Evolutionary conservation across 106 monocot species (phyloP).

Genomic region (Dendrobium chrysotoxum): DNA sequence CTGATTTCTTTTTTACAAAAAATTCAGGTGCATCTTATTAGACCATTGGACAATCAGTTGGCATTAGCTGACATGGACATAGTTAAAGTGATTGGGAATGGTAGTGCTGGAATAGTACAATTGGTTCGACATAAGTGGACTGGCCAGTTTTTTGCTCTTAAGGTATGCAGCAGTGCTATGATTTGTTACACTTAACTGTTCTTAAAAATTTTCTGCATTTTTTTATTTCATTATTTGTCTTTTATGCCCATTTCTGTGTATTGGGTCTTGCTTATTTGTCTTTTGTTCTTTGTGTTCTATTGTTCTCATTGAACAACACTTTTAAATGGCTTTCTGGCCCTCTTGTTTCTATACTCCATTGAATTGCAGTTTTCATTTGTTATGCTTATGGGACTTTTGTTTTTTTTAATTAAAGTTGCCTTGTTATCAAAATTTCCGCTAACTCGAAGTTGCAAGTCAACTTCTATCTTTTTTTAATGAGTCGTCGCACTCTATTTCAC

Average conservation of each 20-base stretch:
- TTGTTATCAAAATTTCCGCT: neutral
- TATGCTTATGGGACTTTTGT: neutral
- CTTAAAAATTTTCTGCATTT: too few relatives aligned
- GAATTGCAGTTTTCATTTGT: neutral
- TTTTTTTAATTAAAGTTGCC: neutral
- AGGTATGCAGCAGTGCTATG: conserved; percentile 34
- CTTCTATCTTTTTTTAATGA: neutral
- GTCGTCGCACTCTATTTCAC: neutral
- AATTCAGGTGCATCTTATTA: conserved; percentile 52
- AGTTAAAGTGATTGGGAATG: conserved; percentile 83
- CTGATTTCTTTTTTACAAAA: neutral
- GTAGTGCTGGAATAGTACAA: conserved; percentile 69
- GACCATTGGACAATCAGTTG: conserved; percentile 52
- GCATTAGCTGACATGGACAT: conserved; percentile 63
- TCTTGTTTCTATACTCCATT: neutral
- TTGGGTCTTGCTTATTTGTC: neutral
- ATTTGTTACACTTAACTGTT: neutral
- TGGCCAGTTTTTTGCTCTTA: conserved; percentile 90
- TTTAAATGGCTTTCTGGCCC: neutral
- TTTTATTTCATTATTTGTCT: neutral
- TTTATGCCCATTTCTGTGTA: neutral
- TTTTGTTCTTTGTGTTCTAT: neutral
- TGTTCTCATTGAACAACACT: neutral
- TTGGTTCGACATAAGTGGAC: conserved; percentile 92
- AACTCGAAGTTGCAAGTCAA: neutral